phyloP scores from a whole-genome alignment of 805 yeast genomes.

The Pichia heedii region DNA sequence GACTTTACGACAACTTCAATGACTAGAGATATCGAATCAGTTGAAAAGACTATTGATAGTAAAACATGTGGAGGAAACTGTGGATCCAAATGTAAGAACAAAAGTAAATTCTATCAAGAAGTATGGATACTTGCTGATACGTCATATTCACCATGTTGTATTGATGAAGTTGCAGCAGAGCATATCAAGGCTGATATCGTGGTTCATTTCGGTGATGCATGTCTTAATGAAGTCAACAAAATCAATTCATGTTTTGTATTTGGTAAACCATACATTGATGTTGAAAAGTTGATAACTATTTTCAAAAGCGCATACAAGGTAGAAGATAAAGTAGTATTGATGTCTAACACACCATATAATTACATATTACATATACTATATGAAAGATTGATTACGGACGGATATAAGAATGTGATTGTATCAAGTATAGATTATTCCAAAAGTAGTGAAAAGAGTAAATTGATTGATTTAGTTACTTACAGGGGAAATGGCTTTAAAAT shows the following conservation, averaged over 20 bases:
- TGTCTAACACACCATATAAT: constrained; percentile 70
- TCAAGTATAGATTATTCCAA: constrained; percentile 31
- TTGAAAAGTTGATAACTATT: constrained; percentile 27
- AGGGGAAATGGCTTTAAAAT: neutral
- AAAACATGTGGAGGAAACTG: constrained; percentile 23
- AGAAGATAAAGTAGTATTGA: constrained; percentile 43
- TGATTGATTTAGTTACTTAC: constrained; percentile 18
- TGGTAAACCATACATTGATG: constrained; percentile 55
- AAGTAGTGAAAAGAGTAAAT: constrained; percentile 15
- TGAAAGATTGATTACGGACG: constrained; percentile 20
- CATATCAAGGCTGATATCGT: constrained; percentile 82
- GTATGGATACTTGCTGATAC: constrained; percentile 92
- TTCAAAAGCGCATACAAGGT: constrained; percentile 38
- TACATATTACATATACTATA: constrained; percentile 34
- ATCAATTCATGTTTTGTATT: constrained; percentile 73
- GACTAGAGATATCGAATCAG: constrained; percentile 7
- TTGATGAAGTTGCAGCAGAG: constrained; percentile 94
- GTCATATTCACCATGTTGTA: constrained; percentile 90
- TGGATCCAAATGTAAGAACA: constrained; percentile 21
- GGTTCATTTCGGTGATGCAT: constrained; percentile 92
- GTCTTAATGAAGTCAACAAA: constrained; percentile 68
- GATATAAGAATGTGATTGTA: constrained; percentile 28
- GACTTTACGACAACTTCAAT: constrained; percentile 7
- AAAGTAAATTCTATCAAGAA: constrained; percentile 20
- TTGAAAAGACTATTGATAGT: constrained; percentile 24